Evolutionary conservation across 2,329 filamentous ascomycete genomes (phyloP), one percentile per base, ranked within the genome.

Genomic region (Knoxdaviesia proteae): DNA sequence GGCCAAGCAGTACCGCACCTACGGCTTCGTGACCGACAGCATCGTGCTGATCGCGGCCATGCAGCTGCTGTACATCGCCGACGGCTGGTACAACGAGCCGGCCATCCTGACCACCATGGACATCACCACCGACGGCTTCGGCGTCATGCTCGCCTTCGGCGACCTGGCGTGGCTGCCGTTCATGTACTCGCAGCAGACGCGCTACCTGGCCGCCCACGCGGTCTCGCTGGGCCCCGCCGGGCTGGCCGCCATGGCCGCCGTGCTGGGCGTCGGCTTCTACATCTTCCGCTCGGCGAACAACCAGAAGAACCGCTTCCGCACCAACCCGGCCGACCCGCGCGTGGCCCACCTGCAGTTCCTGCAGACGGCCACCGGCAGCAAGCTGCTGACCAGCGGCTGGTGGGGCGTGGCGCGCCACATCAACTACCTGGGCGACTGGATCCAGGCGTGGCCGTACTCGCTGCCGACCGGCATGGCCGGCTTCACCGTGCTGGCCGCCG

Each of bases 361-460:
- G 47, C 67, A 90, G 62, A 96, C 88, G 7, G 76, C 77, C 54
- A 69, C 74, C 2, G 88, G 88, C 42, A 86, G 81, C 45, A 81
- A 78, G 51, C 72, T 94, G 32, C 69, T 94, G 49, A 76, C 77
- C 4, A 80, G 81, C 1, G 88, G 88, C 44, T 96, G 88, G 88
- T 94, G 88, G 88, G 88, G 88, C 38, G 67, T 74, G 29, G 81
- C 87, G 0, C 75, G 88, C 37, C 88, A 96, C 61, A 88, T 94
- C 68, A 96, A 94, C 64, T 94, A 96, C 61, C 62, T 93, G 1
- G 88, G 87, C 42, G 88, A 96, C 62, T 94, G 87, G 87, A 68
- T 90, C 49, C 87, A 93, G 74, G 74, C 80, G 6, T 94, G 84
- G 84, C 76, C 84, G 0, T 94, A 90, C 61, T 84, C 77, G 49